phyloP scores from a whole-genome alignment of 1,284 basidiomycete genomes.

The Trametes sp. region DNA sequence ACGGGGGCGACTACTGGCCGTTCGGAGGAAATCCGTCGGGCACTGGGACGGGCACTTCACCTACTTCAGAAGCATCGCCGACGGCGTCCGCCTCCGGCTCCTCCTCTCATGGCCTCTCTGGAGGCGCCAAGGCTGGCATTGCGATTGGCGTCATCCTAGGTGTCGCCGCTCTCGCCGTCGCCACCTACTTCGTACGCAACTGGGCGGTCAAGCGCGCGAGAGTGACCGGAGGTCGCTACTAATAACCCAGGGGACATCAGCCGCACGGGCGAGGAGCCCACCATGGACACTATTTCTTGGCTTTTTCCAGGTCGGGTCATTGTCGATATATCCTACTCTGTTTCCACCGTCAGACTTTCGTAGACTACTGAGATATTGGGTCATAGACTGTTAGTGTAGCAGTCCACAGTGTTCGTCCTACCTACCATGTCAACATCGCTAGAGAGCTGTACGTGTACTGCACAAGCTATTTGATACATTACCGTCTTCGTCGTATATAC shows the following conservation, averaged over 20 bases:
- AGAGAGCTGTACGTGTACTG: constrained; percentile 16
- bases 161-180: constrained; percentile 49
- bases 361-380: constrained; percentile 2
- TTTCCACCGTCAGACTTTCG: not conserved
- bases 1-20: constrained; percentile 77
- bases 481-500: not conserved
- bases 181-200: constrained; percentile 58
- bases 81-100: constrained; percentile 26
- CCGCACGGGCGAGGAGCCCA: no score
- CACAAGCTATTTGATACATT: constrained; percentile 6
- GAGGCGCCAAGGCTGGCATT: constrained; percentile 56
- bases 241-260: no score
- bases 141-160: constrained; percentile 61
- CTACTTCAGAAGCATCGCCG: constrained; percentile 28
- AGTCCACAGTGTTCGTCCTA: not conserved
- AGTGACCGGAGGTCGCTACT: constrained; percentile 9
- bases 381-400: constrained; percentile 11
- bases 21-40: constrained; percentile 60
- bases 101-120: constrained; percentile 35
- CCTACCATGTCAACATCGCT: constrained; percentile 2
- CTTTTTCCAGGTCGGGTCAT: no score
- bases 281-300: not conserved
- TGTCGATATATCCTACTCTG: not conserved
- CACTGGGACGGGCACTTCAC: not conserved
- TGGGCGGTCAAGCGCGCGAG: constrained; percentile 44